Percentiles rank a stretch among this genome's conserved stretches.
phyloP scores from a whole-genome alignment of 352 stramenopile genomes.

The Globisporangium paddicum region DNA sequence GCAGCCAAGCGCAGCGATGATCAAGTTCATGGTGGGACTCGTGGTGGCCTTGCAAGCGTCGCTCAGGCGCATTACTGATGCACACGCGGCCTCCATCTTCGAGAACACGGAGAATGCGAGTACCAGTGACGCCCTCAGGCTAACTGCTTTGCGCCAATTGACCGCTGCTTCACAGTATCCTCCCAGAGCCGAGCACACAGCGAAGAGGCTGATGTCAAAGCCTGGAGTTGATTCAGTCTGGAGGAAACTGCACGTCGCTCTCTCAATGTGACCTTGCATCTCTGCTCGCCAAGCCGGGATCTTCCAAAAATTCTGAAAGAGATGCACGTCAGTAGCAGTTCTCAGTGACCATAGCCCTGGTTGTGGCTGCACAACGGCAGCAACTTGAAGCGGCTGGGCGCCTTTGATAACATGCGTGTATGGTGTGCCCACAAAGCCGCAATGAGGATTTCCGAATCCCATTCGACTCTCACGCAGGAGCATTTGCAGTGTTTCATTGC shows the following conservation, averaged over 20 bases:
- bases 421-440: neutral
- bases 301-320: slow-evolving; percentile 26
- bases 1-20: neutral
- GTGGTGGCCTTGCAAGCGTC: neutral
- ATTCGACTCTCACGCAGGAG: slow-evolving; percentile 10
- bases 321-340: slow-evolving; percentile 19
- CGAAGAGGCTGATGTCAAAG: neutral
- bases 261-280: slow-evolving; percentile 13
- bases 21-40: neutral
- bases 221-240: neutral
- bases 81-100: neutral
- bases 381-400: neutral
- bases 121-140: neutral
- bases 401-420: neutral
- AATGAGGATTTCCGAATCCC: neutral
- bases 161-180: slow-evolving; percentile 7
- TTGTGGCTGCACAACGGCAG: neutral
- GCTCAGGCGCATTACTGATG: neutral
- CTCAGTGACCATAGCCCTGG: slow-evolving; percentile 8
- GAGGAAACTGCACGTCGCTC: neutral
- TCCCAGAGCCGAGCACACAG: neutral
- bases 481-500: slow-evolving; percentile 21
- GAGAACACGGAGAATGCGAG: neutral
- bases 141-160: neutral
- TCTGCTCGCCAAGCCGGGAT: slow-evolving; percentile 14